Evolutionary conservation across 305 asterid species (phyloP).

Genomic region (Fraxinus albicans): DNA sequence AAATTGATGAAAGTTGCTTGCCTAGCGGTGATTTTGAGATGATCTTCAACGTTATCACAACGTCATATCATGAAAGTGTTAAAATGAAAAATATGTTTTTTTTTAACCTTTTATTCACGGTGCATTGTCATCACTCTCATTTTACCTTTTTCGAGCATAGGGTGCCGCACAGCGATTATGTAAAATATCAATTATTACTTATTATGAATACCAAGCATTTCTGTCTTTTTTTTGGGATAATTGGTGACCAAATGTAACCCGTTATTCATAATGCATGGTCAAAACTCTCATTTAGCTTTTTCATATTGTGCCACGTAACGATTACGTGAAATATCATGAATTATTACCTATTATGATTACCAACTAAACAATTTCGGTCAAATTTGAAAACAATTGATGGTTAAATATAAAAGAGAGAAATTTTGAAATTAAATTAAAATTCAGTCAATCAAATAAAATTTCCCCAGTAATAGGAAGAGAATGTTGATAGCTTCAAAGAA

Average conservation of each 20-base stretch:
- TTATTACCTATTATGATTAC: not conserved
- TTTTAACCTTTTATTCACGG: not conserved
- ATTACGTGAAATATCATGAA: not conserved
- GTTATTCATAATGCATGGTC: not conserved
- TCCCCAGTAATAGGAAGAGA: not conserved
- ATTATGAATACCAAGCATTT: not conserved
- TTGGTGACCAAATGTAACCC: not conserved
- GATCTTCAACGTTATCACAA: not conserved
- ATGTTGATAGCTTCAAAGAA: not conserved
- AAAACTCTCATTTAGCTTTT: not conserved
- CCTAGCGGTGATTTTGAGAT: not conserved
- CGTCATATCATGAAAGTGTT: not conserved
- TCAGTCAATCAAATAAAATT: not conserved
- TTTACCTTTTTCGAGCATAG: not conserved
- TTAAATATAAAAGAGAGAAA: not conserved
- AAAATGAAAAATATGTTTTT: not conserved
- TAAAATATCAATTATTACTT: not conserved
- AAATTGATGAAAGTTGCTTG: not conserved
- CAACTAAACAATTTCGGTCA: not conserved
- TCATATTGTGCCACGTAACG: not conserved
- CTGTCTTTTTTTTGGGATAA: not conserved
- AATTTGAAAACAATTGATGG: not conserved
- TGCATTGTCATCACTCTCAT: not conserved
- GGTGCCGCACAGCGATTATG: not conserved
- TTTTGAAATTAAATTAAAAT: not conserved